A percentile compares a stretch with the other conserved stretches of the same genome.
Conservation (phyloP, 2,329 filamentous ascomycete genomes). For the Dactylellina haptotyla region DNA sequence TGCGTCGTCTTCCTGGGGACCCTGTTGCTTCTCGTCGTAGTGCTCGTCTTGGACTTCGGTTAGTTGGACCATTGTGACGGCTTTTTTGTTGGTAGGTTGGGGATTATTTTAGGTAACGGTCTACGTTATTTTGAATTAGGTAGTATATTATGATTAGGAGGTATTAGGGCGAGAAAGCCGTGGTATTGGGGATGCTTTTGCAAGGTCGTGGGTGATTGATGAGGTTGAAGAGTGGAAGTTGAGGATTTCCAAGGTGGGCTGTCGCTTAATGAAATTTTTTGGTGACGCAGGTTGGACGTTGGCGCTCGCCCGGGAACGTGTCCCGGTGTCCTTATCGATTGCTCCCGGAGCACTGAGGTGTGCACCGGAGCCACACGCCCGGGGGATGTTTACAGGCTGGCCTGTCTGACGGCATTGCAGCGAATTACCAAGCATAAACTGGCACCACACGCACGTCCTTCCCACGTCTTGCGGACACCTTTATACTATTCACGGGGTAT, state of each 20-base stretch:
- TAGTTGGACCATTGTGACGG: conserved; percentile 85
- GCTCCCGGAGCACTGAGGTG: background rate
- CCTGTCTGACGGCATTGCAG: background rate
- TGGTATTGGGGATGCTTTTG: background rate
- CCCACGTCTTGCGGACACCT: conserved; percentile 35
- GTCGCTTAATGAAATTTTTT: conserved; percentile 52
- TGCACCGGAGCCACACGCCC: too few species aligned
- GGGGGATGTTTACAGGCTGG: conserved; percentile 20
- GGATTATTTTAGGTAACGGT: background rate
- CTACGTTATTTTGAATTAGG: background rate
- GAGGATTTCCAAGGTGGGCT: conserved; percentile 13
- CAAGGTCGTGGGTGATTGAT: conserved; percentile 28
- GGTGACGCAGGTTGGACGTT: conserved; percentile 37
- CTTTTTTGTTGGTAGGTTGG: background rate
- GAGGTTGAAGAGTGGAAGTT: conserved; percentile 3
- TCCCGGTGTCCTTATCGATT: conserved; percentile 51
- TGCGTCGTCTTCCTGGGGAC: conserved; percentile 78
- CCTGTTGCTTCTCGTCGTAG: conserved; percentile 77
- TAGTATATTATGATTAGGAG: background rate
- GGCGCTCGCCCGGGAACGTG: background rate
- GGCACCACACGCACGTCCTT: background rate
- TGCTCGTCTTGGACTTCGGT: conserved; percentile 97
- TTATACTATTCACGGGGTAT: conserved; percentile 20
- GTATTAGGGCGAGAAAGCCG: background rate
- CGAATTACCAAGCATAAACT: conserved; percentile 35